Evolutionary conservation across 345 rosid genomes (phyloP).

Genomic region (Toxicodendron radicans): DNA sequence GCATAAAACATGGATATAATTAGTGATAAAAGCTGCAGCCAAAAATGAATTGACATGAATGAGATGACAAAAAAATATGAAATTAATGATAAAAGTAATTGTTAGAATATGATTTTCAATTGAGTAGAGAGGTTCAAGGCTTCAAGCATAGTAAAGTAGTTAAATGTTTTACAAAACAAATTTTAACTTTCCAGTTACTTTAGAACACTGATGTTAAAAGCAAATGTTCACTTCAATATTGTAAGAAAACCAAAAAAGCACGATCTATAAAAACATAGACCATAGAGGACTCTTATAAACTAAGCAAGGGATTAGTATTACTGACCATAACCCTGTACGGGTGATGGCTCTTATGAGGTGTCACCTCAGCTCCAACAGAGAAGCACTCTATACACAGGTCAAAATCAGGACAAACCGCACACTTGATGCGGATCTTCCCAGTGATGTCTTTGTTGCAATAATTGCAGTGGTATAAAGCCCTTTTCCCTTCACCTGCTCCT

Average conservation of each 20-base stretch:
- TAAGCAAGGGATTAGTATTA: constrained; percentile 20
- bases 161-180: too few relatives aligned
- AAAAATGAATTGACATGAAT: neutral
- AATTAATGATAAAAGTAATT: neutral
- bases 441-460: constrained; percentile 96
- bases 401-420: constrained; percentile 93
- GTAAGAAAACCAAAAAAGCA: neutral
- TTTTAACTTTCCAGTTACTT: neutral
- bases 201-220: neutral
- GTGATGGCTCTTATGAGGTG: constrained; percentile 85
- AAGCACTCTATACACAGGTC: constrained; percentile 96
- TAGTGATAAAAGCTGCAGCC: neutral
- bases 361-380: constrained; percentile 91
- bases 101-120: neutral
- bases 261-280: neutral
- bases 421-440: constrained; percentile 87
- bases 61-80: neutral
- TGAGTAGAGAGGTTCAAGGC: neutral
- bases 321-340: constrained; percentile 94
- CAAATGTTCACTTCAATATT: neutral
- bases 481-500: constrained; percentile 79
- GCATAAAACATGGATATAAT: neutral
- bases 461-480: constrained; percentile 87
- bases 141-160: neutral
- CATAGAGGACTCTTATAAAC: neutral